Percentiles rank a stretch among this genome's conserved stretches.
Conservation (phyloP, 371 early-diverging fungal species). For the Mycotypha africana region DNA sequence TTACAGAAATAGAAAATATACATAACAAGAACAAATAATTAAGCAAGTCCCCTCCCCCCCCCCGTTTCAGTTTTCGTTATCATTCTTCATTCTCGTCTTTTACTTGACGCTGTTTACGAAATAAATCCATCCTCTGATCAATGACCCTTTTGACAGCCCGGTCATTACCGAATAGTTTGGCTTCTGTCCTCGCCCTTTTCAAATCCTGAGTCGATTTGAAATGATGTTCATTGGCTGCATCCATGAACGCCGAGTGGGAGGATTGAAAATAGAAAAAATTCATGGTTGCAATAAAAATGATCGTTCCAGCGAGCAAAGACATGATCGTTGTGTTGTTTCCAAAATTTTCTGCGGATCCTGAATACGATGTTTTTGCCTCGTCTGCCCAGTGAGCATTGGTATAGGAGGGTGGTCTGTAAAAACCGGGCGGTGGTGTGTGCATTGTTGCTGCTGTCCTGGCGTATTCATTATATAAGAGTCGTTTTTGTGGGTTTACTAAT, state of each 20-base stretch:
- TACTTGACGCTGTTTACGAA: slow-evolving; percentile 6
- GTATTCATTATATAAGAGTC: slow-evolving; percentile 19
- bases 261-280: slow-evolving; percentile 22
- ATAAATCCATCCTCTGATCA: slow-evolving; percentile 24
- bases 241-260: slow-evolving; percentile 17
- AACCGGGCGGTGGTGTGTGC: not conserved
- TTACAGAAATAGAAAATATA: slow-evolving; percentile 41
- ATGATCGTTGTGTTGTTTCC: slow-evolving; percentile 31
- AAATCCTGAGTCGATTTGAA: slow-evolving; percentile 25
- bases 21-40: slow-evolving; percentile 1
- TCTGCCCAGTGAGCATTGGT: slow-evolving; percentile 15
- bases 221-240: slow-evolving; percentile 36
- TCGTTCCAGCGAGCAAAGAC: slow-evolving; percentile 23
- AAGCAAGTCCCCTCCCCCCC: too few species aligned
- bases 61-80: too few species aligned
- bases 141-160: slow-evolving; percentile 32
- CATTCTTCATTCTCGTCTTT: too few species aligned
- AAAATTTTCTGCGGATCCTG: slow-evolving; percentile 22
- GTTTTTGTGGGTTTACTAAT: slow-evolving; percentile 17
- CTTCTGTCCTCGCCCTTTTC: slow-evolving; percentile 34
- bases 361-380: slow-evolving; percentile 1
- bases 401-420: slow-evolving; percentile 9
- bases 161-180: slow-evolving; percentile 38
- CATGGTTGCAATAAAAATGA: slow-evolving; percentile 16
- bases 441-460: slow-evolving; percentile 12